phyloP scores from a whole-genome alignment of 371 early-diverging fungal species.

The Capniomyces stellatus region DNA sequence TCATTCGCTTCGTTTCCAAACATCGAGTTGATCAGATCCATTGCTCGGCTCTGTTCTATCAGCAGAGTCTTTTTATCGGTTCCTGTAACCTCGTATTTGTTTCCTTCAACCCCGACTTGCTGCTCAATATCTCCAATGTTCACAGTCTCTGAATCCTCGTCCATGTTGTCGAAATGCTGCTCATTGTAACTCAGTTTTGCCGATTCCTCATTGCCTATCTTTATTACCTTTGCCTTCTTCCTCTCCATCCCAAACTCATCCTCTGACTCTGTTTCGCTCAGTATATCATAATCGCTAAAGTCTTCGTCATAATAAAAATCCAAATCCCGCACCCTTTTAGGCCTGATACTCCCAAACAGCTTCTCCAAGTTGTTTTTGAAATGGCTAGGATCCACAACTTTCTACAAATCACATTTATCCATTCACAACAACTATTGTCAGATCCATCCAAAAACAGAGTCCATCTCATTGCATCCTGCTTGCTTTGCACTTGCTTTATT shows the following conservation, averaged over 20 bases:
- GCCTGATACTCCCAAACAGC: constrained; percentile 30
- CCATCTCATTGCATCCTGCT: no score
- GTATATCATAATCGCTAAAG: constrained; percentile 6
- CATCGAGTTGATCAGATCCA: background rate
- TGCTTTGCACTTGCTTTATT: no score
- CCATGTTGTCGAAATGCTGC: no score
- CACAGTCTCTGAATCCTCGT: background rate
- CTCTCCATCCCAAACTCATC: background rate
- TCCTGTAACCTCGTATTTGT: background rate
- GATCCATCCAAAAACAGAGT: no score
- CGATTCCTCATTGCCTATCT: background rate
- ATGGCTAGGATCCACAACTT: constrained; percentile 36
- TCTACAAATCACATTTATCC: no score
- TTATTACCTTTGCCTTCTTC: background rate
- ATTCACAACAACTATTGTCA: no score
- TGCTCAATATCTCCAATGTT: background rate
- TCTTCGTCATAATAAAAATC: constrained; percentile 27
- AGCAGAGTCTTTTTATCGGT: background rate
- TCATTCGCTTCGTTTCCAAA: background rate
- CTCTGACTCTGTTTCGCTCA: background rate
- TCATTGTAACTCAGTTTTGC: background rate
- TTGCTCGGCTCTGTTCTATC: background rate
- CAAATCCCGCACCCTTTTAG: constrained; percentile 27
- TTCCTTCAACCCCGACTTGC: background rate
- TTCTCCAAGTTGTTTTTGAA: constrained; percentile 52